These are phyloP conservation scores for Magnolia kwangsiensis DNA, from an alignment of 164 flowering plant species.

Conservation along the genomic window DNA sequence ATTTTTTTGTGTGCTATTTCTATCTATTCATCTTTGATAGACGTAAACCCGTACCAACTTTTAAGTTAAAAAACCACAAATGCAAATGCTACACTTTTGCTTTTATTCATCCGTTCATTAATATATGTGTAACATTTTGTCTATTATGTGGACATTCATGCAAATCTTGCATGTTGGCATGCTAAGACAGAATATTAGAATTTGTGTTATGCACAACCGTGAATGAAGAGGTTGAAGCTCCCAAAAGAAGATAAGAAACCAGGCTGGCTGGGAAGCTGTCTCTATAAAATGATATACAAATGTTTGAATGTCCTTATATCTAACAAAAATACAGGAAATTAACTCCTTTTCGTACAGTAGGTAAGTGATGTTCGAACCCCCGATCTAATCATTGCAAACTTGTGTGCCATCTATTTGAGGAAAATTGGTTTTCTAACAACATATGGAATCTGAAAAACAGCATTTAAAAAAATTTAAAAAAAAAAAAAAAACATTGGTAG, in stretches of 20 bases:
- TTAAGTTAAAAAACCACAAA: neutral
- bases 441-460: too few relatives aligned
- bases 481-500: too few relatives aligned
- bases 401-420: too few relatives aligned
- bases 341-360: too few relatives aligned
- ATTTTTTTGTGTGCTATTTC: neutral
- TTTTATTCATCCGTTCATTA: neutral
- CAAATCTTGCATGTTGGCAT: neutral
- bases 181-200: neutral
- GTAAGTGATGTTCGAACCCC: too few relatives aligned
- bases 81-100: neutral
- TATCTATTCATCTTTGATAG: neutral
- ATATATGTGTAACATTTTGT: neutral
- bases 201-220: neutral
- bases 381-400: too few relatives aligned
- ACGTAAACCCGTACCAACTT: neutral
- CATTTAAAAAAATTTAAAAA: too few relatives aligned
- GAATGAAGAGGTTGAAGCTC: neutral
- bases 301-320: too few relatives aligned
- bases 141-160: neutral
- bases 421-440: too few relatives aligned
- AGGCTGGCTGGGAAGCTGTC: too few relatives aligned
- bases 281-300: too few relatives aligned
- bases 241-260: neutral
- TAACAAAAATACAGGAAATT: too few relatives aligned